Evolutionary conservation across 805 yeast species (phyloP).

Genomic region (Candida nanaspora): DNA sequence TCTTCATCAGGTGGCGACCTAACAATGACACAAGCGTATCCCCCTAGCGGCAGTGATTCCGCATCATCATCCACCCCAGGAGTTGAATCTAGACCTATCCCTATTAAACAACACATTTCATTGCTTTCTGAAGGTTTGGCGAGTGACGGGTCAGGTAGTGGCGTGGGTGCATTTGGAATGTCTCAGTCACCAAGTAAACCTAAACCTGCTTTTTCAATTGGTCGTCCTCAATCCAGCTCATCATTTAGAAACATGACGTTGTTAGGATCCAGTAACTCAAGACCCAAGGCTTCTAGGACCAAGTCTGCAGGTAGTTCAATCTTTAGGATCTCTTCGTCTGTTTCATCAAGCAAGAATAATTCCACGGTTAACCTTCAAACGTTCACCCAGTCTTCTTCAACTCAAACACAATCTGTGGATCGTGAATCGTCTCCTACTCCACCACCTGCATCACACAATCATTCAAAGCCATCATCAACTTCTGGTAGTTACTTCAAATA

Average conservation of each 20-base stretch:
- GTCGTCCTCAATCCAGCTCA: background rate
- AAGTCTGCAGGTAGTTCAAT: background rate
- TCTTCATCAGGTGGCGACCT: too few species aligned
- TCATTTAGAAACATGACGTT: background rate
- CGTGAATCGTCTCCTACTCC: too few species aligned
- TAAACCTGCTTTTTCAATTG: background rate
- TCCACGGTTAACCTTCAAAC: too few species aligned
- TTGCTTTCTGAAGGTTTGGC: background rate
- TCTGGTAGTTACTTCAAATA: too few species aligned
- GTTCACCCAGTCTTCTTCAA: too few species aligned
- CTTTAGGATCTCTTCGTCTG: background rate
- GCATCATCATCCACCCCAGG: background rate
- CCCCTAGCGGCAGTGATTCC: too few species aligned
- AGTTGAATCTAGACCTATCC: background rate
- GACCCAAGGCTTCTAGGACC: background rate
- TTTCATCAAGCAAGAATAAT: background rate
- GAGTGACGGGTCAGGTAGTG: background rate
- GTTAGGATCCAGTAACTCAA: background rate
- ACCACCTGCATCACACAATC: too few species aligned
- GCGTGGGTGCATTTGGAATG: slow-evolving; percentile 3
- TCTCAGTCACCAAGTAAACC: slow-evolving; percentile 1
- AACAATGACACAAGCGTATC: too few species aligned
- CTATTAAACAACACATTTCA: background rate
- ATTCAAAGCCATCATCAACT: too few species aligned
- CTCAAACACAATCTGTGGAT: too few species aligned